Conservation (phyloP, 176 grass and related monocot genomes). For the Melocanna baccifera region DNA sequence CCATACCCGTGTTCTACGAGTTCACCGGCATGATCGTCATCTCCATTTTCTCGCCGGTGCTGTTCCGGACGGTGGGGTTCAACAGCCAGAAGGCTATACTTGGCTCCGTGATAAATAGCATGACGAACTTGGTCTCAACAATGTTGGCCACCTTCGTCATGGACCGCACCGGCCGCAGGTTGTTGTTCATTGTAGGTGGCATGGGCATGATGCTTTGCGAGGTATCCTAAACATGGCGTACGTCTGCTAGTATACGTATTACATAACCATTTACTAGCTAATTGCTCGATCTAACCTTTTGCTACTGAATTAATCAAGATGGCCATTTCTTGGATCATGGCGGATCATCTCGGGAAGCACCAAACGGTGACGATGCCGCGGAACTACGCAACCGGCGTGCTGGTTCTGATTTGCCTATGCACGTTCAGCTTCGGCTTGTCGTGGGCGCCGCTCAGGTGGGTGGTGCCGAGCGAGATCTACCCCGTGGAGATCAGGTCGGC, state of each 20-base stretch:
- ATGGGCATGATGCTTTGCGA: constrained; percentile 44
- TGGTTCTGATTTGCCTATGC: constrained; percentile 57
- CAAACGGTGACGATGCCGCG: constrained; percentile 32
- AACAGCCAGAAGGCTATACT: constrained; percentile 45
- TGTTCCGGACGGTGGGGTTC: constrained; percentile 68
- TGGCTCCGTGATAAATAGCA: constrained; percentile 42
- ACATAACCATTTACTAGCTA: no score
- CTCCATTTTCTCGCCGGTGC: constrained; percentile 48
- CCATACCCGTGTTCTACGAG: constrained; percentile 47
- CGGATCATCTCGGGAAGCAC: constrained; percentile 32
- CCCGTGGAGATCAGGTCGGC: constrained; percentile 77
- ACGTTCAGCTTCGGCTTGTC: constrained; percentile 65
- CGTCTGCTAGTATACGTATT: no score
- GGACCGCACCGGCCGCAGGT: constrained; percentile 42
- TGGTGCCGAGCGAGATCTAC: constrained; percentile 80
- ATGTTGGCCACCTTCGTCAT: constrained; percentile 27
- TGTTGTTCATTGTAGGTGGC: constrained; percentile 44
- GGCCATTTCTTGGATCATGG: constrained; percentile 47
- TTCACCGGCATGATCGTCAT: constrained; percentile 61
- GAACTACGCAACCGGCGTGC: constrained; percentile 46
- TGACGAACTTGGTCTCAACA: constrained; percentile 13
- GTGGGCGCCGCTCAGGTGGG: constrained; percentile 76
- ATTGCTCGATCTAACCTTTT: neutral
- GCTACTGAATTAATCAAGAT: neutral
- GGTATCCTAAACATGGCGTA: neutral